Percentiles rank a stretch among this genome's conserved stretches.
phyloP scores from a whole-genome alignment of 768 basidiomycete species.

The Pleurotus djamor region DNA sequence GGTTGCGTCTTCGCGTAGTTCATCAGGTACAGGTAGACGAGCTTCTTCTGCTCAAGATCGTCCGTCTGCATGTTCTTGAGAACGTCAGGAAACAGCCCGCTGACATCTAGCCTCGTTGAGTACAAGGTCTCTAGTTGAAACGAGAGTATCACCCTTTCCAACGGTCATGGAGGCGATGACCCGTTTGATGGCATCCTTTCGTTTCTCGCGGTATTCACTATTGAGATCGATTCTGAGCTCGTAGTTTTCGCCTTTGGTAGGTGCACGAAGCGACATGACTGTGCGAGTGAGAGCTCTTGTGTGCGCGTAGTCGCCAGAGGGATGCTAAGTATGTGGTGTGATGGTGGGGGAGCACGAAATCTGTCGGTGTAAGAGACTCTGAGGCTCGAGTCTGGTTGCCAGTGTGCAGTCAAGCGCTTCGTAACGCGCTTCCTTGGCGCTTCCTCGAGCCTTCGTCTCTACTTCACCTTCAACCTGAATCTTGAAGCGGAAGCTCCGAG shows the following conservation, averaged over 20 bases:
- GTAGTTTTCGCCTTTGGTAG: conserved; percentile 89
- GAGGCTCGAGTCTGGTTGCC: too few species aligned
- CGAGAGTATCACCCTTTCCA: conserved; percentile 73
- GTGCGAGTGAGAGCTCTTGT: too few species aligned
- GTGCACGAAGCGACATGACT: conserved; percentile 54
- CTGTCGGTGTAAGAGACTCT: too few species aligned
- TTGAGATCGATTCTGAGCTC: conserved; percentile 97
- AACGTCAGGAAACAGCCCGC: conserved; percentile 95
- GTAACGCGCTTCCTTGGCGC: too few species aligned
- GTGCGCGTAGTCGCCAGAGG: too few species aligned
- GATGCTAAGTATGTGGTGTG: too few species aligned
- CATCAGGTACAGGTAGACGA: conserved; percentile 99
- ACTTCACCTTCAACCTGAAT: too few species aligned
- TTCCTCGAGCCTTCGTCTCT: too few species aligned
- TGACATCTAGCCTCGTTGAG: conserved; percentile 60
- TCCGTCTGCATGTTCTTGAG: conserved; percentile 99
- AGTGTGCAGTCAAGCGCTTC: too few species aligned
- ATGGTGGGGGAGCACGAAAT: too few species aligned
- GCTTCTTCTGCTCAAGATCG: conserved; percentile 99
- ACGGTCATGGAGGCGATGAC: conserved; percentile 99
- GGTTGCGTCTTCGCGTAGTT: conserved; percentile 99
- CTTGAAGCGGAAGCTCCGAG: too few species aligned
- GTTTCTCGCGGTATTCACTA: conserved; percentile 91
- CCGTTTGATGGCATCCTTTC: conserved; percentile 98
- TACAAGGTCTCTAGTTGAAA: not conserved